phyloP scores from a whole-genome alignment of 2,329 filamentous ascomycete genomes.

The Neonectria faginata region DNA sequence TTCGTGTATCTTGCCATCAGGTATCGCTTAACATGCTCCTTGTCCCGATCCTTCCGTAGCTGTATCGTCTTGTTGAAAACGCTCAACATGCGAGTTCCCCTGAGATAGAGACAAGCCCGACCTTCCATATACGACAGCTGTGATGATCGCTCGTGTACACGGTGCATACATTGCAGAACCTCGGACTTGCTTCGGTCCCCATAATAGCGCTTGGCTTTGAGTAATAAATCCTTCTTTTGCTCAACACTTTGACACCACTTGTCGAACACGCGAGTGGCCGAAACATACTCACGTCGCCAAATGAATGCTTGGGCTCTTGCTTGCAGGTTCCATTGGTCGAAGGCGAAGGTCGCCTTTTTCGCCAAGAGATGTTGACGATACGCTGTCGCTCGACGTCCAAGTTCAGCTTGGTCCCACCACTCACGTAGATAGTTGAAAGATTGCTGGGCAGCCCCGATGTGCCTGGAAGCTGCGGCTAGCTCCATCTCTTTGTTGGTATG shows the following conservation, averaged over 20 bases:
- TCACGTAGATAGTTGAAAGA: constrained; percentile 43
- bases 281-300: constrained; percentile 50
- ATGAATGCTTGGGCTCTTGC: constrained; percentile 50
- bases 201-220: constrained; percentile 35
- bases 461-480: constrained; percentile 26
- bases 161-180: constrained; percentile 29
- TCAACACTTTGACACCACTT: constrained; percentile 46
- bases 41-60: constrained; percentile 44
- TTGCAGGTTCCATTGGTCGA: constrained; percentile 50
- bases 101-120: constrained; percentile 49
- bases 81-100: constrained; percentile 45
- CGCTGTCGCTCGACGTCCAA: constrained; percentile 39
- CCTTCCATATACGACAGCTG: constrained; percentile 37
- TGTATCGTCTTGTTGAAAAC: constrained; percentile 44
- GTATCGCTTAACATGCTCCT: constrained; percentile 47
- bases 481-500: constrained; percentile 25
- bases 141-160: constrained; percentile 24
- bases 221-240: constrained; percentile 35
- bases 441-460: constrained; percentile 38
- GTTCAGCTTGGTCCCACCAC: constrained; percentile 50
- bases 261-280: constrained; percentile 44
- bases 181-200: constrained; percentile 30
- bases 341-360: constrained; percentile 37
- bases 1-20: constrained; percentile 53
- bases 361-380: constrained; percentile 39